Evolutionary conservation across 192 early-diverging fungal genomes (phyloP).

Genomic region (Dimargaris xerosporica): DNA sequence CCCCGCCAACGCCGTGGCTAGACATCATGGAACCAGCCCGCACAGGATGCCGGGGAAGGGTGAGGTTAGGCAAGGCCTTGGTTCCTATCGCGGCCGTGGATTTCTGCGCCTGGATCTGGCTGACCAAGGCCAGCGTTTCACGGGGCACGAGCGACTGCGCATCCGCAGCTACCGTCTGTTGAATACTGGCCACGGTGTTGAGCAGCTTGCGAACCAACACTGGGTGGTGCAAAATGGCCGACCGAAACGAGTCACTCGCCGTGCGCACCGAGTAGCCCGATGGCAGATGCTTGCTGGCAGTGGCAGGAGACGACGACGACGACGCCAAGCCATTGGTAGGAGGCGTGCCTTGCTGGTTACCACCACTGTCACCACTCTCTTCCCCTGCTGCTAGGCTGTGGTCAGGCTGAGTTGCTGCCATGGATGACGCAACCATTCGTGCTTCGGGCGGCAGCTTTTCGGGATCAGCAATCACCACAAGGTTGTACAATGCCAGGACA

Average conservation of each 20-base stretch:
- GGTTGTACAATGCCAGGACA: neutral
- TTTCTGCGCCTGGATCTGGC: neutral
- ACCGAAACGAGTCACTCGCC: too few species aligned
- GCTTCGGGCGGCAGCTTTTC: neutral
- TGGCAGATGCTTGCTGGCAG: neutral
- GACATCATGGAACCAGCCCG: neutral
- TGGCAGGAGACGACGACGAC: neutral
- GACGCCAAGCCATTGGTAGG: too few species aligned
- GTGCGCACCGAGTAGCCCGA: too few species aligned
- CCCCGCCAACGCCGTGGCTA: neutral
- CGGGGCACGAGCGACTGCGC: neutral
- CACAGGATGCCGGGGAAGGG: neutral
- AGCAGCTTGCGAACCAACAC: constrained; percentile 2
- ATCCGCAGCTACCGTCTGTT: neutral
- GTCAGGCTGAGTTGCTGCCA: too few species aligned
- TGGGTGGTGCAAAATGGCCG: neutral
- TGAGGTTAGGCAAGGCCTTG: neutral
- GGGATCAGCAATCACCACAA: neutral
- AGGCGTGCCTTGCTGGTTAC: neutral
- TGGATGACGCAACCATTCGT: too few species aligned
- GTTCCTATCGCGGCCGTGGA: neutral
- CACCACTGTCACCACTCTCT: neutral
- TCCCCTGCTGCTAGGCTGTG: too few species aligned
- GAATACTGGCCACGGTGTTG: neutral
- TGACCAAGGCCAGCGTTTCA: constrained; percentile 1